Conservation (phyloP, 2,329 filamentous ascomycete species). For the Chaetomium strumarium region DNA sequence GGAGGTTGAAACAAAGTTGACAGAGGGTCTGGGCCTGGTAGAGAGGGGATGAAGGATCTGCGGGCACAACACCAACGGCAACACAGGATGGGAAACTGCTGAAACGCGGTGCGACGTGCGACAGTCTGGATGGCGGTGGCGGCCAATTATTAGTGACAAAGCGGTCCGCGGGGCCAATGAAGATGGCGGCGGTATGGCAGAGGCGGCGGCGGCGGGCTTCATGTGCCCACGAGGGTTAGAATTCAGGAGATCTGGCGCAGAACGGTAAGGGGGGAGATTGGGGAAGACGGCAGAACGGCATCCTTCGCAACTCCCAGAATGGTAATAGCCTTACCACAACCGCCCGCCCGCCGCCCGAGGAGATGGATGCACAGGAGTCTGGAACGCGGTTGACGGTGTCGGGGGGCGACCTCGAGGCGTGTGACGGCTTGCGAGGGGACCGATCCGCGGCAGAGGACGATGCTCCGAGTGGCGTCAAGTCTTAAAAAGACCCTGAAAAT, state of each 20-base stretch:
- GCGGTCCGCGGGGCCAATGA: background rate
- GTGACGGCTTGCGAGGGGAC: no score
- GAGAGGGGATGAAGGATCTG: background rate
- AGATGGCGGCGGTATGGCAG: background rate
- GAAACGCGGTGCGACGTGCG: constrained; percentile 4
- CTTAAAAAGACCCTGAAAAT: no score
- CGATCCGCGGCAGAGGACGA: background rate
- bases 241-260: no score
- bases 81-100: background rate
- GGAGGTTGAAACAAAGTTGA: no score
- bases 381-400: background rate
- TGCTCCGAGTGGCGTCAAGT: background rate
- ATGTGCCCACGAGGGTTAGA: background rate
- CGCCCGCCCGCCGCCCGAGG: background rate
- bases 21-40: background rate
- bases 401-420: no score
- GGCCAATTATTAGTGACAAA: constrained; percentile 1
- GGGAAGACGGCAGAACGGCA: background rate
- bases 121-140: background rate
- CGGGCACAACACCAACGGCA: background rate
- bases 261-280: no score
- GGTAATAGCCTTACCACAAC: background rate
- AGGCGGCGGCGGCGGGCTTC: background rate
- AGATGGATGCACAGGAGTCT: background rate
- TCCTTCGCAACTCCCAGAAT: background rate